Evolutionary conservation across 1,139 yeast species (phyloP), one percentile per base, ranked within the genome.

Genomic region (Geotrichum klebahnii): DNA sequence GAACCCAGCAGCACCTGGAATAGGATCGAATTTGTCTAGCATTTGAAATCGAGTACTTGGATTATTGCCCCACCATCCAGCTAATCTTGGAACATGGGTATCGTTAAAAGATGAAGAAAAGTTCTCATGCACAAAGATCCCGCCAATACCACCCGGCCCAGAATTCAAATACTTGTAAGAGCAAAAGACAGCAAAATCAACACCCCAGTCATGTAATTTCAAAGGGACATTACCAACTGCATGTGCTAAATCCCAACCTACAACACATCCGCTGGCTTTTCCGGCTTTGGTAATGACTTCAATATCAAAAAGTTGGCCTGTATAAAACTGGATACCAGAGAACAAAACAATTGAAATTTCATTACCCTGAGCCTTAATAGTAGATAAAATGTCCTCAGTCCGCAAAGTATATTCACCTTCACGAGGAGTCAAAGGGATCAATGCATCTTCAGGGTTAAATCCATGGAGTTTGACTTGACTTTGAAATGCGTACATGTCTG

Each of bases 41-140:
- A 90, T 90, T 58, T 81, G 74, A 65, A 90, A 90, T 54, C 97
- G 71, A 29, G 79, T 80, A 1, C 62, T 59, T 0, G 82, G 71
- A 58, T 84, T 80, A 63, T 87, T 89, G 0, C 97, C 97, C 97
- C 97, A 90, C 97, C 97, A 90, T 0, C 97, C 97, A 0, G 96
- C 95, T 50, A 86, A 71, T 56, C 97, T 73, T 1, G 95, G n/a
- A n/a, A n/a, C 84, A 33, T 77, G 62, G 47, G 72, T 72, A 39
- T 67, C 67, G 14, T 63, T 23, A 60, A 62, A 48, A 68, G 59
- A 61, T 62, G 70, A 57, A 32, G 78, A 74, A 62, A 69, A 71
- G 48, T 61, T 67, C 57, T 79, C 82, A 64, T 88, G 80, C 24
- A 89, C 83, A 61, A 79, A 89, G 23, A 86, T 75, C 0, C 95